phyloP scores from a whole-genome alignment of 305 asterid species.

The Lippia alba region DNA sequence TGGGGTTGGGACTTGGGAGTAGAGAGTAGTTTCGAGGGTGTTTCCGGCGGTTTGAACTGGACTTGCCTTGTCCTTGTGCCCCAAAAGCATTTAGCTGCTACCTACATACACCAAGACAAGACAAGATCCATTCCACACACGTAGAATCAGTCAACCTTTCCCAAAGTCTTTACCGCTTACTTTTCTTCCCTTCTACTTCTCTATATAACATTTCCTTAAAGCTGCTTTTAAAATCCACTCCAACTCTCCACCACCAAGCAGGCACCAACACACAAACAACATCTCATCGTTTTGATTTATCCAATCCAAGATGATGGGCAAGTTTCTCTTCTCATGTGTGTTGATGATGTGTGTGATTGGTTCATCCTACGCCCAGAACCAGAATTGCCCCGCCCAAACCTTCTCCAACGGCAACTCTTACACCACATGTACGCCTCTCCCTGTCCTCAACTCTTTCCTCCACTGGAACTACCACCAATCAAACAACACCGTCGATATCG shows the following conservation, averaged over 20 bases:
- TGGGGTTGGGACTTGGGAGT: too few relatives aligned
- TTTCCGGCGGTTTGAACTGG: constrained; percentile 23
- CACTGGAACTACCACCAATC: constrained; percentile 71
- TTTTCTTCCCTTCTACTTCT: constrained; percentile 16
- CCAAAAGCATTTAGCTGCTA: neutral
- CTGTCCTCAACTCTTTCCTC: constrained; percentile 62
- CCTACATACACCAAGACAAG: too few relatives aligned
- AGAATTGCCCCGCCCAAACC: constrained; percentile 44
- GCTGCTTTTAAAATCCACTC: neutral
- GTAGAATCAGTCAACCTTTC: constrained; percentile 40
- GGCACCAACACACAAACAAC: too few relatives aligned
- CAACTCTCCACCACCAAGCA: neutral
- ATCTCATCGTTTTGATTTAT: too few relatives aligned
- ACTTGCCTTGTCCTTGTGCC: neutral
- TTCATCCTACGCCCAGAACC: constrained; percentile 49
- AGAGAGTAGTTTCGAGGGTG: constrained; percentile 30
- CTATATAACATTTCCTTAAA: constrained; percentile 29
- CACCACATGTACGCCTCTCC: constrained; percentile 51
- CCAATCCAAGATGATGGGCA: constrained; percentile 41
- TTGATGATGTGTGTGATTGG: constrained; percentile 22
- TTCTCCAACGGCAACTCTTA: constrained; percentile 44
- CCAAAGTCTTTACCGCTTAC: constrained; percentile 33
- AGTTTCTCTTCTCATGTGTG: constrained; percentile 22
- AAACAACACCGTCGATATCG: constrained; percentile 63
- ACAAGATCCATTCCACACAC: constrained; percentile 29